Conservation (phyloP, 1,139 yeast genomes). For the Taphrina populina region DNA sequence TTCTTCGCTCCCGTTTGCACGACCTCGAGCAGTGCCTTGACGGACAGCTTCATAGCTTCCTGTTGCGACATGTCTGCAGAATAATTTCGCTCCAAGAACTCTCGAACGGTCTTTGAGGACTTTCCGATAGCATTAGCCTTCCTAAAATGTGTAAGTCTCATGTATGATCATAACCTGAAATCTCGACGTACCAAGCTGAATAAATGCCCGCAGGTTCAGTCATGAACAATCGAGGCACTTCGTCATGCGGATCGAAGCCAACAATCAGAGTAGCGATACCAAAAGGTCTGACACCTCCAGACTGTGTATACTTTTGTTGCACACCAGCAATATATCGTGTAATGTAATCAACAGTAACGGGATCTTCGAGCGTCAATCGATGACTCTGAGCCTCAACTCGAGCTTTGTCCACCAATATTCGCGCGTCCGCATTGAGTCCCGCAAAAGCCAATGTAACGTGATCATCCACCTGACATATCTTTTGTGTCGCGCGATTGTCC, state of each 20-base stretch:
- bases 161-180: neutral
- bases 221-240: constrained; percentile 77
- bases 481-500: constrained; percentile 94
- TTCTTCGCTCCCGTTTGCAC: constrained; percentile 98
- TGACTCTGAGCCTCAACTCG: constrained; percentile 98
- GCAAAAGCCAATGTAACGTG: constrained; percentile 94
- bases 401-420: constrained; percentile 91
- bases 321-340: constrained; percentile 95
- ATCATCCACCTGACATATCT: constrained; percentile 85
- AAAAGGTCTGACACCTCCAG: constrained; percentile 95
- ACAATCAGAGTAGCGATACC: constrained; percentile 94
- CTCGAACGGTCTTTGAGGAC: constrained; percentile 91
- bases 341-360: constrained; percentile 87
- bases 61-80: constrained; percentile 69
- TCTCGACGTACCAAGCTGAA: constrained; percentile 70
- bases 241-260: constrained; percentile 87
- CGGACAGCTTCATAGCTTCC: constrained; percentile 74
- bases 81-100: constrained; percentile 88
- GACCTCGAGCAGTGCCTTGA: constrained; percentile 85
- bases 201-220: constrained; percentile 98
- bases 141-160: constrained; percentile 15
- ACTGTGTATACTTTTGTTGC: constrained; percentile 95
- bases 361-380: constrained; percentile 86
- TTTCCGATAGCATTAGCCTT: constrained; percentile 97
- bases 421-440: constrained; percentile 96